Conservation (phyloP, 2,329 filamentous ascomycete genomes). For the Stachybotrys elegans region DNA sequence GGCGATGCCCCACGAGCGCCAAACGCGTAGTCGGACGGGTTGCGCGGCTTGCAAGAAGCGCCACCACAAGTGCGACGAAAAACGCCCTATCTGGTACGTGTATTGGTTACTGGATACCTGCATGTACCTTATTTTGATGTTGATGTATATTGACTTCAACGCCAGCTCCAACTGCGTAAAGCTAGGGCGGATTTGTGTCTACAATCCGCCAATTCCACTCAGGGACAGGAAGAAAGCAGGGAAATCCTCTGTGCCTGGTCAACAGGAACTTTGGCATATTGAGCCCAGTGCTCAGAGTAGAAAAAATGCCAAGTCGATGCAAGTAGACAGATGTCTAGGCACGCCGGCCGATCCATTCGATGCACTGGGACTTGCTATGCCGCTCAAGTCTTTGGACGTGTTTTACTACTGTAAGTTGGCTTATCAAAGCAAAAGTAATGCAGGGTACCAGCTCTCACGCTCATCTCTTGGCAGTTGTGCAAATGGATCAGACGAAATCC, state of each 20-base stretch:
- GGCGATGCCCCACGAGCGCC: neutral
- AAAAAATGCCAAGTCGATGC: neutral
- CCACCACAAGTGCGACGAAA: neutral
- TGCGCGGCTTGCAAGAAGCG: neutral
- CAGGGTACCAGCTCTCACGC: too few species aligned
- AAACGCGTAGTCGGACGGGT: neutral
- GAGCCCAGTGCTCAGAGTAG: neutral
- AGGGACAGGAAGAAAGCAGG: neutral
- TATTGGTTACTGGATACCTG: too few species aligned
- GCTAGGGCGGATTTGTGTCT: neutral
- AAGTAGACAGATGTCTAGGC: neutral
- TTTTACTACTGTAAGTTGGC: neutral
- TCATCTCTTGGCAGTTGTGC: too few species aligned
- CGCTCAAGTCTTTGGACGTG: neutral
- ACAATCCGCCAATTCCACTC: neutral
- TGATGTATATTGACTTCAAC: too few species aligned
- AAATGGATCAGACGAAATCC: too few species aligned
- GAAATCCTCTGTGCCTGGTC: neutral
- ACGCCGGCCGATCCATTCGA: neutral
- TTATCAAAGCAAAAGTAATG: too few species aligned
- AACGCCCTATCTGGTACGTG: neutral
- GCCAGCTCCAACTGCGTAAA: neutral
- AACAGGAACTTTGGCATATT: neutral
- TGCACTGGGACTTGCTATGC: neutral
- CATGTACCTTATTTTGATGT: too few species aligned